These are phyloP conservation scores for Oryza glumipatula DNA, from an alignment of 176 grass and related monocot genomes.

Conservation along the genomic window DNA sequence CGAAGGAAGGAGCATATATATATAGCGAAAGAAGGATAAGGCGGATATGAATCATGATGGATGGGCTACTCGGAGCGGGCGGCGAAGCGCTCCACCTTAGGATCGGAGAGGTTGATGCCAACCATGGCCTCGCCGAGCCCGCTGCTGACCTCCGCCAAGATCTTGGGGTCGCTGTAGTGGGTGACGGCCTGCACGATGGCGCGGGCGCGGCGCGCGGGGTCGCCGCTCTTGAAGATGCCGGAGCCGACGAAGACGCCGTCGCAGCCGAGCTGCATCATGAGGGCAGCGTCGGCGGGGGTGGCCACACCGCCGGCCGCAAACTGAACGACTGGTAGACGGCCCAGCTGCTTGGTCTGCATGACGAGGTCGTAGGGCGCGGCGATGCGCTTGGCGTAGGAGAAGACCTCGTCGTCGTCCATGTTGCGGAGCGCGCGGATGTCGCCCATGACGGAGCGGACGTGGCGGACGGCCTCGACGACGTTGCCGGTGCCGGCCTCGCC, in stretches of 20 bases:
- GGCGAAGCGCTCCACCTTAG: slow-evolving; percentile 62
- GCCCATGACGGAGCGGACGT: slow-evolving; percentile 72
- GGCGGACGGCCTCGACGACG: slow-evolving; percentile 70
- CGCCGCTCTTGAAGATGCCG: slow-evolving; percentile 77
- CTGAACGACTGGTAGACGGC: slow-evolving; percentile 69
- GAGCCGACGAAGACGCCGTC: slow-evolving; percentile 84
- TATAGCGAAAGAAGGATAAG: no score
- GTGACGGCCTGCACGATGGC: slow-evolving; percentile 77
- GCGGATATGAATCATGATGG: no score
- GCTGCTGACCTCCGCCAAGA: slow-evolving; percentile 66
- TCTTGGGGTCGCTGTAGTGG: slow-evolving; percentile 68
- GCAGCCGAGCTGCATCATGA: slow-evolving; percentile 81
- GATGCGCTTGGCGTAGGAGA: slow-evolving; percentile 63
- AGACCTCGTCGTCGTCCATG: slow-evolving; percentile 90
- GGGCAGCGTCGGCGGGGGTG: slow-evolving; percentile 62
- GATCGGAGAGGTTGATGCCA: slow-evolving; percentile 67
- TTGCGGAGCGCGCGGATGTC: slow-evolving; percentile 60
- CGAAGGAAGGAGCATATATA: no score
- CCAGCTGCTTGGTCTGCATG: slow-evolving; percentile 77
- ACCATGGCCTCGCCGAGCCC: slow-evolving; percentile 78
- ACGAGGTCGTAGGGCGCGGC: slow-evolving; percentile 65
- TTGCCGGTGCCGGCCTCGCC: slow-evolving; percentile 78
- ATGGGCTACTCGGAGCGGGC: slow-evolving; percentile 59
- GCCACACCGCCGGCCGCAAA: slow-evolving; percentile 65
- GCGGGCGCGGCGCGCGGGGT: slow-evolving; percentile 55